phyloP scores from a whole-genome alignment of 2,329 filamentous ascomycete species.

The Cercospora beticola region DNA sequence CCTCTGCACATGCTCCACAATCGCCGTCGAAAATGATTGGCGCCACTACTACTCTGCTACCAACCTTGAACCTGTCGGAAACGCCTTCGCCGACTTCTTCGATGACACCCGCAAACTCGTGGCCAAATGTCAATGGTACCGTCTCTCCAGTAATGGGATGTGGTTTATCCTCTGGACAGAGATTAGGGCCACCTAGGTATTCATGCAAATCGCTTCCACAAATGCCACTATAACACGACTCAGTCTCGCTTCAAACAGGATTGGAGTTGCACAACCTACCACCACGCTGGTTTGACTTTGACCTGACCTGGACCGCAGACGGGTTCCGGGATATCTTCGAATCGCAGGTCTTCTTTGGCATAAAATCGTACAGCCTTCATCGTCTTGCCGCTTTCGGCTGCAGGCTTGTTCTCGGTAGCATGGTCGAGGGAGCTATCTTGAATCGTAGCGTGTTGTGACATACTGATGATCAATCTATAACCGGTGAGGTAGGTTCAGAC shows the following conservation, averaged over 20 bases:
- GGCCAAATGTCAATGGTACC: conserved; percentile 54
- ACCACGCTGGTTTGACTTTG: conserved; percentile 41
- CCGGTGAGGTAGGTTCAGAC: not conserved
- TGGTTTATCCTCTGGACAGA: conserved; percentile 50
- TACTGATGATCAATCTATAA: not conserved
- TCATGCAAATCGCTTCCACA: conserved; percentile 36
- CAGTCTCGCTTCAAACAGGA: not conserved
- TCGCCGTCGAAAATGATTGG: conserved; percentile 57
- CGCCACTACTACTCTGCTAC: conserved; percentile 46
- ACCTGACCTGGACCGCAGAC: conserved; percentile 38
- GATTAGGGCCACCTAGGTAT: conserved; percentile 38
- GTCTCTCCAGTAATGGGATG: conserved; percentile 56
- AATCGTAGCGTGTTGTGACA: conserved; percentile 14
- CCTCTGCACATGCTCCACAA: conserved; percentile 54
- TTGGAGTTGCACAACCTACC: conserved; percentile 26
- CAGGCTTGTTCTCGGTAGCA: conserved; percentile 14
- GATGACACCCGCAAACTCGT: conserved; percentile 54
- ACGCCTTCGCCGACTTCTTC: conserved; percentile 55
- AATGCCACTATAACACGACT: conserved; percentile 17
- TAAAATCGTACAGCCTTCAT: conserved; percentile 44
- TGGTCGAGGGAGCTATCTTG: conserved; percentile 17
- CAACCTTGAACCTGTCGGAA: conserved; percentile 46
- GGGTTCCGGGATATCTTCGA: conserved; percentile 38
- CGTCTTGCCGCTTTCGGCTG: conserved; percentile 15
- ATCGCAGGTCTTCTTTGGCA: conserved; percentile 39